Evolutionary conservation across 768 basidiomycete genomes (phyloP).

Genomic region (Termitomyces sp.): DNA sequence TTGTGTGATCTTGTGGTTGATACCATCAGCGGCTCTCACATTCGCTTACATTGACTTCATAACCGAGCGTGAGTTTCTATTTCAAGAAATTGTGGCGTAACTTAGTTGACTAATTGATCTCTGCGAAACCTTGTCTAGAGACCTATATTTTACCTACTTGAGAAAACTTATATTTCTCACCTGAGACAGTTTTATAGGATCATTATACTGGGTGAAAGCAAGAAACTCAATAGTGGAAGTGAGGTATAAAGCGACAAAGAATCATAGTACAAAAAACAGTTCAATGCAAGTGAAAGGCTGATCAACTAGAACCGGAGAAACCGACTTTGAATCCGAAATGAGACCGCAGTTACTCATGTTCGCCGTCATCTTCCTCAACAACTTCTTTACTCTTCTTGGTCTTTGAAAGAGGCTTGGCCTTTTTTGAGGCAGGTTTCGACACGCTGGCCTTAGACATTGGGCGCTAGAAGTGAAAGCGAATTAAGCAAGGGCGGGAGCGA

Average conservation of each 20-base stretch:
- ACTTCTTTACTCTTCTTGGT: conserved; percentile 46
- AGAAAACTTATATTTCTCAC: too few species aligned
- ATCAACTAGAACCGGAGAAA: neutral
- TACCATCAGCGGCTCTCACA: neutral
- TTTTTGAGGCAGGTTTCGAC: conserved; percentile 44
- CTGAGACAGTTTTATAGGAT: too few species aligned
- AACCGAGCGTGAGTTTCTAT: neutral
- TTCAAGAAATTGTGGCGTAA: neutral
- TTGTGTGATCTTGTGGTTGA: too few species aligned
- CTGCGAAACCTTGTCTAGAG: neutral
- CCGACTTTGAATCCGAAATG: neutral
- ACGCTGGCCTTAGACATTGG: conserved; percentile 32
- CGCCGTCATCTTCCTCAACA: conserved; percentile 41
- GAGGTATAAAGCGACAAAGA: neutral
- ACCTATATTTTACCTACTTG: too few species aligned
- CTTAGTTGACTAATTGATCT: neutral
- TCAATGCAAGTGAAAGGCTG: neutral
- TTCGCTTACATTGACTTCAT: neutral
- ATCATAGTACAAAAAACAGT: neutral
- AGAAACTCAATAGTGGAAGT: neutral
- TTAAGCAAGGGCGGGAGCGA: neutral
- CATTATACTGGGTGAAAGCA: neutral
- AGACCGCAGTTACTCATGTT: conserved; percentile 10
- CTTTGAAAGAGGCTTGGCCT: conserved; percentile 33
- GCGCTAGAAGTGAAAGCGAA: conserved; percentile 22